A percentile compares a stretch with the other conserved stretches of the same genome.
Conservation (phyloP, 2,329 filamentous ascomycete species). For the Ciborinia camelliae region DNA sequence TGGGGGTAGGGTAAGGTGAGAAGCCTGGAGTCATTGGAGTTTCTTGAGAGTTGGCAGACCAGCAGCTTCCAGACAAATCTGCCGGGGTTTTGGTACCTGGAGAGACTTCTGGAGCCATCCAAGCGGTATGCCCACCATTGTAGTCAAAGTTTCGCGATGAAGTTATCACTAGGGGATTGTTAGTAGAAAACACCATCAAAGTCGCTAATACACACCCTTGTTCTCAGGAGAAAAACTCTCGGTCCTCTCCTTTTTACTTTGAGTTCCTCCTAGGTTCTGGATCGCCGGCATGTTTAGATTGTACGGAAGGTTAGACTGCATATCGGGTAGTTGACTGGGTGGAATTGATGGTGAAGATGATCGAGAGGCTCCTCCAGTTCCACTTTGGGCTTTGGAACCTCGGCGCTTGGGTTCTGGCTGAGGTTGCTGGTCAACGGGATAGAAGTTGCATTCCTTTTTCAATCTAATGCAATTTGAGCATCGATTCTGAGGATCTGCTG, state of each 20-base stretch:
- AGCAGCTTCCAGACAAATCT: slow-evolving; percentile 44
- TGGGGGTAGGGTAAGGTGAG: slow-evolving; percentile 46
- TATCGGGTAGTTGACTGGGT: slow-evolving; percentile 43
- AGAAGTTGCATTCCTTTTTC: slow-evolving; percentile 93
- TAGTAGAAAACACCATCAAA: slow-evolving; percentile 22
- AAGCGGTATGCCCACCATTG: slow-evolving; percentile 31
- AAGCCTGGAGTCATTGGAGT: slow-evolving; percentile 50
- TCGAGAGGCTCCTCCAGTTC: slow-evolving; percentile 40
- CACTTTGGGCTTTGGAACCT: slow-evolving; percentile 41
- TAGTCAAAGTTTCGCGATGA: slow-evolving; percentile 35
- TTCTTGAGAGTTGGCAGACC: slow-evolving; percentile 50
- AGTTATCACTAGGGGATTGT: slow-evolving; percentile 30
- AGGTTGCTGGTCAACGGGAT: slow-evolving; percentile 76
- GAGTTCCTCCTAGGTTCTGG: slow-evolving; percentile 45
- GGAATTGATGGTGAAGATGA: slow-evolving; percentile 50
- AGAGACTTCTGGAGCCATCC: slow-evolving; percentile 35
- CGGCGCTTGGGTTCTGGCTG: slow-evolving; percentile 44
- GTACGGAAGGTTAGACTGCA: slow-evolving; percentile 43
- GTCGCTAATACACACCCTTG: slow-evolving; percentile 31
- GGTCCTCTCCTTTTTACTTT: slow-evolving; percentile 41
- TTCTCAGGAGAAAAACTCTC: slow-evolving; percentile 38
- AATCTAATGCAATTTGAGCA: slow-evolving; percentile 91
- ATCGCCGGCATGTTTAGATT: slow-evolving; percentile 46
- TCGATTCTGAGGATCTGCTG: slow-evolving; percentile 68
- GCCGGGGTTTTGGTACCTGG: slow-evolving; percentile 41